These are phyloP conservation scores for Macrolepiota fuliginosa DNA, from an alignment of 768 basidiomycete species.

Conservation along the genomic window DNA sequence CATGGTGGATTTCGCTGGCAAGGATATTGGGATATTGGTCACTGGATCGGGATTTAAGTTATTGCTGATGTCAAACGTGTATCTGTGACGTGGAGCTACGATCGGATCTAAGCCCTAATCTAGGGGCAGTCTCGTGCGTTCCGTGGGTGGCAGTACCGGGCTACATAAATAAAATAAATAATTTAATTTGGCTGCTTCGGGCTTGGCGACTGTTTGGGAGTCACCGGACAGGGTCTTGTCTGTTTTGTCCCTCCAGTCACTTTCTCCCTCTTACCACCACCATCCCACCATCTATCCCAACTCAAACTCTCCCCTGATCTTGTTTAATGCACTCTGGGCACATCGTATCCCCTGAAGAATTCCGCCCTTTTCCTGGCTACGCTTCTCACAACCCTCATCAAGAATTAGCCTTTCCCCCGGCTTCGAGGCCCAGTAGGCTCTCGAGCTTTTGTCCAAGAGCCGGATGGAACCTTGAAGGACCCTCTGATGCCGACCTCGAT, in stretches of 20 bases:
- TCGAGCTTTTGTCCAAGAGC: constrained; percentile 9
- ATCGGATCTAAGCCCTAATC: constrained; percentile 11
- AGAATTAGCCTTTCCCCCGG: constrained; percentile 3
- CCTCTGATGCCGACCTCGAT: constrained; percentile 18
- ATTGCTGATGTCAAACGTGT: neutral
- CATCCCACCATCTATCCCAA: constrained; percentile 11
- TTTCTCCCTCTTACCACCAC: constrained; percentile 19
- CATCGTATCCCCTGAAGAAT: constrained; percentile 9
- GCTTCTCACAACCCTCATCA: constrained; percentile 13
- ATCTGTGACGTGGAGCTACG: constrained; percentile 8
- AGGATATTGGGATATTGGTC: neutral
- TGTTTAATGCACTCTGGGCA: constrained; percentile 25
- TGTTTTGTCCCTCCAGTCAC: neutral
- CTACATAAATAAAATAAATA: constrained; percentile 11
- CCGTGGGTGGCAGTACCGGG: constrained; percentile 4
- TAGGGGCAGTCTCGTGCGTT: constrained; percentile 7
- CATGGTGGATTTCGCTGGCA: constrained; percentile 19
- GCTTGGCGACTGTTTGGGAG: constrained; percentile 7
- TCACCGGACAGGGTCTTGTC: constrained; percentile 4
- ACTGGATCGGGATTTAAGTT: neutral
- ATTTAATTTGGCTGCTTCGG: constrained; percentile 1
- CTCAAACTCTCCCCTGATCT: constrained; percentile 6
- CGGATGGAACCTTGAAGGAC: constrained; percentile 7
- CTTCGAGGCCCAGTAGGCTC: constrained; percentile 6
- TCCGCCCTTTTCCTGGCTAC: constrained; percentile 12